Evolutionary conservation across 2,329 filamentous ascomycete genomes (phyloP), one percentile per base, ranked within the genome.

Genomic region (Fusarium sp.): DNA sequence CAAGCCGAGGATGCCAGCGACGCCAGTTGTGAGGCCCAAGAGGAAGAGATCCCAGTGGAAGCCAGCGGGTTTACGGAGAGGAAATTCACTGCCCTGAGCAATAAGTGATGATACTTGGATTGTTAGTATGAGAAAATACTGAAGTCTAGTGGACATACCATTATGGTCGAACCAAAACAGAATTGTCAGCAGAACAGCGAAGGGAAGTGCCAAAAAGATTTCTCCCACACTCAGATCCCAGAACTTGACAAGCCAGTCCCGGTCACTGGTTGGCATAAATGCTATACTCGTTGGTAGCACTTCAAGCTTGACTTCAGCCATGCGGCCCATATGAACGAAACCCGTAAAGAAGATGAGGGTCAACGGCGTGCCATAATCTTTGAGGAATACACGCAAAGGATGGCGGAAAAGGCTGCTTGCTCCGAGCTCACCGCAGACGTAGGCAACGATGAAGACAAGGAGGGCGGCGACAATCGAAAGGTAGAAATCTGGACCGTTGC

Each of bases 111-210:
- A 95, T 2, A 95, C 92, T 93, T 65, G 4, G 16, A 16, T 8
- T 12, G 36, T 58, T 15, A 54, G 54, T 68, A 27, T 12, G 48
- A 37, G 39, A 12, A 12, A 11, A 37, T 37, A 13, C 15, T 18
- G 15, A 4, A 10, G 16, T 51, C 27, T 10, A 44, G 8, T 36
- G 4, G 51, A 69, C 83, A 66, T 82, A 93, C 91, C 91, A 73
- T 96, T 97, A 76, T 97, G 94, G 76, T 97, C 94, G 78, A 96
- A 97, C 83, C 92, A 97, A 78, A 97, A 97, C 6, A 97, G 82
- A 23, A 97, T 90, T 0, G 94, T 97, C 15, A 97, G 84, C 2
- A 97, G 83, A 36, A 97, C 76, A 1, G 93, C 94, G 81, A 97
- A 97, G 0, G 94, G 94, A n/a, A 97, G 87, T 1, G 94, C 94